Evolutionary conservation across 805 yeast genomes (phyloP).

Genomic region (Candida broadrunensis): DNA sequence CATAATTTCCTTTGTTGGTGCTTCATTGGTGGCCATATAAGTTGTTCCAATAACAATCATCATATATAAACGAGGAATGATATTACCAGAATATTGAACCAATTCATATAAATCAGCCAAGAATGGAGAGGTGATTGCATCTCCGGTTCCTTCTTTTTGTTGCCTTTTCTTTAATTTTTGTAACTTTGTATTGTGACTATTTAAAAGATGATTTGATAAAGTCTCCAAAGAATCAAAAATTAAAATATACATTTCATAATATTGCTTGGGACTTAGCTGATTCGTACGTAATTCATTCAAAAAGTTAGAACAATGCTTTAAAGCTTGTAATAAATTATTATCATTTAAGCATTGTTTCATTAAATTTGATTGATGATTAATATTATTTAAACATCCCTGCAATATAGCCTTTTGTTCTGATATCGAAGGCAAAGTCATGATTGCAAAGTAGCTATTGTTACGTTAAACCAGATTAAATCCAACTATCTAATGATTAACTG

Average conservation of each 20-base stretch:
- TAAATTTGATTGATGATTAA: slow-evolving; percentile 65
- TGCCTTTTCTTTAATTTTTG: slow-evolving; percentile 25
- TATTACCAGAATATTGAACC: slow-evolving; percentile 93
- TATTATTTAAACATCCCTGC: slow-evolving; percentile 32
- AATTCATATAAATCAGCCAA: slow-evolving; percentile 88
- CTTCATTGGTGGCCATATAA: slow-evolving; percentile 71
- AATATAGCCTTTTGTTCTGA: slow-evolving; percentile 15
- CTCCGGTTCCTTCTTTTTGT: slow-evolving; percentile 23
- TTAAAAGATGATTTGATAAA: slow-evolving; percentile 62
- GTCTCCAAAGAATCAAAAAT: slow-evolving; percentile 78
- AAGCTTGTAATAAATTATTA: slow-evolving; percentile 73
- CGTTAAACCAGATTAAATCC: neutral
- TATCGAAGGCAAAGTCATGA: slow-evolving; percentile 9
- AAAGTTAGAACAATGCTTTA: slow-evolving; percentile 82
- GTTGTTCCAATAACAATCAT: slow-evolving; percentile 96
- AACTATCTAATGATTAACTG: too few relatives aligned
- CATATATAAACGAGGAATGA: slow-evolving; percentile 85
- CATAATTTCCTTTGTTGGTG: slow-evolving; percentile 82
- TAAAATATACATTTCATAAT: slow-evolving; percentile 85
- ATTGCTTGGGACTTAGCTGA: slow-evolving; percentile 78
- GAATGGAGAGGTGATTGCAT: slow-evolving; percentile 24
- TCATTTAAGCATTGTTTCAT: slow-evolving; percentile 77
- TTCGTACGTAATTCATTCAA: slow-evolving; percentile 79
- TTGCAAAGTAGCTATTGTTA: neutral
- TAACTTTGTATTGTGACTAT: slow-evolving; percentile 66